Evolutionary conservation across 2,329 filamentous ascomycete genomes (phyloP).

Genomic region (Aspergillus terreus): DNA sequence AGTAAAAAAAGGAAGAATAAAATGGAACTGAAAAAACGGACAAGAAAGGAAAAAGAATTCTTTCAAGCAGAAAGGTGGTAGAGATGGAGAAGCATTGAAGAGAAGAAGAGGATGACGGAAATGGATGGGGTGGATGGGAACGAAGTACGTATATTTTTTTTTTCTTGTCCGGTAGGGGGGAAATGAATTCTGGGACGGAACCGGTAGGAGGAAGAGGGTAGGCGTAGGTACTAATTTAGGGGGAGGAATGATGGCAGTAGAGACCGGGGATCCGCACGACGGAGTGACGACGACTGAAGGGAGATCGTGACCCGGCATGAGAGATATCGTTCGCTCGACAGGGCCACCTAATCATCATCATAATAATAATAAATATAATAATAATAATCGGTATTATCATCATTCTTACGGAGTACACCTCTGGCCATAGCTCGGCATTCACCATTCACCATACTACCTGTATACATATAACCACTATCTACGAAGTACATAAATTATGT

Average conservation of each 20-base stretch:
- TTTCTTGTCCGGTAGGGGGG: neutral
- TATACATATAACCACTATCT: no score
- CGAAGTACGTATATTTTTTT: conserved; percentile 8
- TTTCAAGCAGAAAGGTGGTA: neutral
- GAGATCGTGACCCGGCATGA: conserved; percentile 12
- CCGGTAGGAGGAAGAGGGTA: neutral
- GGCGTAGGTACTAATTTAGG: neutral
- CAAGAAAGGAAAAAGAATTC: conserved; percentile 2
- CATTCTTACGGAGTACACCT: no score
- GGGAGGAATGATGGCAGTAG: conserved; percentile 2
- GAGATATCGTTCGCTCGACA: conserved; percentile 11
- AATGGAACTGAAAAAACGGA: conserved; percentile 5
- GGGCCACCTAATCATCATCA: neutral
- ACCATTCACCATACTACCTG: no score
- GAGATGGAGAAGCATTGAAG: conserved; percentile 4
- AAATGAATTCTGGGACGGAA: neutral
- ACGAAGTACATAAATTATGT: no score
- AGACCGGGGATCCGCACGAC: conserved; percentile 13
- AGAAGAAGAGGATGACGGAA: conserved; percentile 1
- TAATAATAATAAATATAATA: no score
- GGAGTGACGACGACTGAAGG: neutral
- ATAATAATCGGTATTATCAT: no score
- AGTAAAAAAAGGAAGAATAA: conserved; percentile 7
- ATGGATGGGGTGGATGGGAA: conserved; percentile 4
- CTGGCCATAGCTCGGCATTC: no score